These are phyloP conservation scores for Pythium sukuiense DNA, from an alignment of 352 stramenopile genomes.

Conservation along the genomic window DNA sequence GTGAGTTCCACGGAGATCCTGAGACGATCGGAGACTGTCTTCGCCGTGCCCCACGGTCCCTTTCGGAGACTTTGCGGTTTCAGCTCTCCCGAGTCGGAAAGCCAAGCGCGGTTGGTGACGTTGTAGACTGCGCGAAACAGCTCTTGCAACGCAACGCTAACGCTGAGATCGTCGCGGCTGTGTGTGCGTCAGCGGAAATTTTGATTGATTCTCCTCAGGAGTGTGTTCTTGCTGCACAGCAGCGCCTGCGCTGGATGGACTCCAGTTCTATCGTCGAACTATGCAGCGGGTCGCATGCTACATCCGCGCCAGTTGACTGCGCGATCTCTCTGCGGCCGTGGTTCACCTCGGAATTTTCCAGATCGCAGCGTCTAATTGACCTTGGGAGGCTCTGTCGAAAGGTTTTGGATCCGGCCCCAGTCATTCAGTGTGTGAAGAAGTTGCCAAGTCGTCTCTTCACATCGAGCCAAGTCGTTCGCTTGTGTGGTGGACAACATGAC, in stretches of 20 bases:
- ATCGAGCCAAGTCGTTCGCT: constrained; percentile 6
- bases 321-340: constrained; percentile 29
- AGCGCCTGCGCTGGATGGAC: constrained; percentile 55
- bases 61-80: constrained; percentile 1
- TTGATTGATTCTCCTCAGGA: constrained; percentile 24
- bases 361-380: constrained; percentile 3
- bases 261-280: constrained; percentile 28
- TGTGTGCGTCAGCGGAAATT: constrained; percentile 32
- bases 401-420: background rate
- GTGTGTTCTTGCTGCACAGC: constrained; percentile 46
- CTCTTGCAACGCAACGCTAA: constrained; percentile 16
- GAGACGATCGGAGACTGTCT: constrained; percentile 14
- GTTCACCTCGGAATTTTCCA: constrained; percentile 15
- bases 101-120: background rate
- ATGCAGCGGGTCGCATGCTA: constrained; percentile 29
- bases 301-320: constrained; percentile 37
- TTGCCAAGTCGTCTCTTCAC: constrained; percentile 19
- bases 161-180: constrained; percentile 22
- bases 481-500: constrained; percentile 7
- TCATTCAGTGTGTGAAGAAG: constrained; percentile 19
- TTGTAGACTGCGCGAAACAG: constrained; percentile 27
- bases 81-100: constrained; percentile 8
- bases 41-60: constrained; percentile 9
- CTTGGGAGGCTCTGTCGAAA: constrained; percentile 24
- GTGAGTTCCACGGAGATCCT: constrained; percentile 14